phyloP scores from a whole-genome alignment of 1,284 basidiomycete genomes.

The Agroathelia rolfsii region DNA sequence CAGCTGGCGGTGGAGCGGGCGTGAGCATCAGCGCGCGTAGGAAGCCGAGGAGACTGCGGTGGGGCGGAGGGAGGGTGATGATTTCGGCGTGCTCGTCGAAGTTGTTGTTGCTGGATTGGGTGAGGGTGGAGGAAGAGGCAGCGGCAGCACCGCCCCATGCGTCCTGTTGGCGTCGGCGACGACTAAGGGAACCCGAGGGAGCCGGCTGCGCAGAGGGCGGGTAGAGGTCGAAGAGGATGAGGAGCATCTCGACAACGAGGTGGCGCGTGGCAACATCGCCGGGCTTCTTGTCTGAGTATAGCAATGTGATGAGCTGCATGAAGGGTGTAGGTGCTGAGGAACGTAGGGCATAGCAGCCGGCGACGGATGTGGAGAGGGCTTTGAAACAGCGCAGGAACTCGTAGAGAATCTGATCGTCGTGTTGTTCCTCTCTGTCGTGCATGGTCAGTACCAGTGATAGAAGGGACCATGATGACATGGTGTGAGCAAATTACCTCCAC shows the following conservation, averaged over 20 bases:
- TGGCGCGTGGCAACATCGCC: slow-evolving; percentile 87
- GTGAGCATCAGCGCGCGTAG: slow-evolving; percentile 64
- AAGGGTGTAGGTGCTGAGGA: slow-evolving; percentile 82
- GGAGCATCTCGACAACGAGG: slow-evolving; percentile 80
- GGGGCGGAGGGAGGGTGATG: slow-evolving; percentile 56
- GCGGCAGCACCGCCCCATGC: slow-evolving; percentile 42
- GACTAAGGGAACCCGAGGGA: slow-evolving; percentile 22
- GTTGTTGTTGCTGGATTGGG: slow-evolving; percentile 35
- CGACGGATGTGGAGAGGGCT: slow-evolving; percentile 82
- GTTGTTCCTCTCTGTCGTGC: slow-evolving; percentile 82
- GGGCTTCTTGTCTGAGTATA: slow-evolving; percentile 96
- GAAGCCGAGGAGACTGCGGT: slow-evolving; percentile 60
- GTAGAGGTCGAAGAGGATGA: slow-evolving; percentile 79
- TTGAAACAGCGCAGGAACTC: slow-evolving; percentile 92
- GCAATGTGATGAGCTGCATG: slow-evolving; percentile 67
- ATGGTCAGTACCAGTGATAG: too few relatives aligned
- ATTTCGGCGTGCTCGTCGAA: too few relatives aligned
- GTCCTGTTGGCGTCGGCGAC: slow-evolving; percentile 38
- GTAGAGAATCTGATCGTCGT: slow-evolving; percentile 90
- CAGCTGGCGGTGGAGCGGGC: slow-evolving; percentile 62
- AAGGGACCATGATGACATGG: too few relatives aligned
- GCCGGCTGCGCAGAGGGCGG: slow-evolving; percentile 56
- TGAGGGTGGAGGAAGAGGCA: slow-evolving; percentile 21
- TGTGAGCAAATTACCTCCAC: slow-evolving; percentile 70
- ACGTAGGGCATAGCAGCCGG: slow-evolving; percentile 75